Evolutionary conservation across 805 yeast genomes (phyloP).

Genomic region (Komagataella pastoris): DNA sequence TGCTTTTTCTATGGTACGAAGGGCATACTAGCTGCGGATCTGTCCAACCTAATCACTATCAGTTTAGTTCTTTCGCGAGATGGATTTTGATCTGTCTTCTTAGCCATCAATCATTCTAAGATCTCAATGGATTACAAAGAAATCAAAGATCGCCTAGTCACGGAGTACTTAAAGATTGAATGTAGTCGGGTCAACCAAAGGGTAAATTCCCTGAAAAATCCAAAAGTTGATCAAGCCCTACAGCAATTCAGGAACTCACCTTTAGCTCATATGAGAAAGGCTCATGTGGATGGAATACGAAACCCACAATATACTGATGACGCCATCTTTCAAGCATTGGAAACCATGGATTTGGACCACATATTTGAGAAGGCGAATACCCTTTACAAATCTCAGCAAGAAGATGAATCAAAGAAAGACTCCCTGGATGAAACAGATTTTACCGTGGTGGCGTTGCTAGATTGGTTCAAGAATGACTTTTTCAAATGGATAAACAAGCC

Average conservation of each 20-base stretch:
- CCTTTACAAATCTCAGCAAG: background rate
- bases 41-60: no score
- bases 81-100: background rate
- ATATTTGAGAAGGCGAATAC: background rate
- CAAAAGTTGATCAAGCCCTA: background rate
- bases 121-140: background rate
- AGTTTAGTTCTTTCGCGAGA: background rate
- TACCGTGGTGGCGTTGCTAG: conserved; percentile 40
- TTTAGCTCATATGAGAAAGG: background rate
- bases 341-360: background rate
- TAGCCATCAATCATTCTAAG: background rate
- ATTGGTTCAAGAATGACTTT: conserved; percentile 68
- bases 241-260: background rate
- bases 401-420: conserved; percentile 1
- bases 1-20: no score
- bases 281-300: background rate
- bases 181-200: background rate
- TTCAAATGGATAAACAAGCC: conserved; percentile 78
- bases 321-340: background rate
- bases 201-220: background rate
- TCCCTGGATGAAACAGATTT: conserved; percentile 37
- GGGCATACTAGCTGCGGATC: no score
- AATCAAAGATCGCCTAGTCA: background rate
- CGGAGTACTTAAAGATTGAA: background rate
- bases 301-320: background rate